phyloP scores from a whole-genome alignment of 2,329 filamentous ascomycete genomes.

The Alternaria conjuncta region DNA sequence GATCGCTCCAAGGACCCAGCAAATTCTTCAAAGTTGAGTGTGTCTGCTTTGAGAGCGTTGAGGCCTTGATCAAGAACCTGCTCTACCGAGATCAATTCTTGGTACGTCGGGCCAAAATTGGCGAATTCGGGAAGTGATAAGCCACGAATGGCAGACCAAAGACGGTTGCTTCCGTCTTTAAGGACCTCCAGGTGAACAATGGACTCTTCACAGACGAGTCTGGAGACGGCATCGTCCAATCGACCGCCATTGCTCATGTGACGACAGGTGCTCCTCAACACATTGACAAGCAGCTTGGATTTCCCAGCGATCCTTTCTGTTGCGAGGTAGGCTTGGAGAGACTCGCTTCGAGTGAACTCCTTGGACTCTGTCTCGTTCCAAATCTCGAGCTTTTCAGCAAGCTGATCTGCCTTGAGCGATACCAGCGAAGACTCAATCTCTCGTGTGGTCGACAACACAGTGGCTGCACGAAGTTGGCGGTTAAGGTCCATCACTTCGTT shows the following conservation, averaged over 20 bases:
- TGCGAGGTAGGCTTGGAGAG: constrained; percentile 84
- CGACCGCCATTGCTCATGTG: constrained; percentile 70
- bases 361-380: constrained; percentile 61
- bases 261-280: constrained; percentile 50
- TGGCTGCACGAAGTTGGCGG: constrained; percentile 88
- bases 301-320: constrained; percentile 92
- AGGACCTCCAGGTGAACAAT: constrained; percentile 88
- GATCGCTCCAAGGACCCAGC: constrained; percentile 75
- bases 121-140: constrained; percentile 81
- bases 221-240: constrained; percentile 79
- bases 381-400: constrained; percentile 85
- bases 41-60: constrained; percentile 80
- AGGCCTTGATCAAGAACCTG: constrained; percentile 87
- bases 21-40: constrained; percentile 84
- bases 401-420: constrained; percentile 86
- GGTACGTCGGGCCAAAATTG: constrained; percentile 77
- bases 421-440: constrained; percentile 90
- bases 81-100: constrained; percentile 91
- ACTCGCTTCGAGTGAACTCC: constrained; percentile 72
- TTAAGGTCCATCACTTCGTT: constrained; percentile 97
- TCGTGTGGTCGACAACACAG: constrained; percentile 90
- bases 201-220: constrained; percentile 68
- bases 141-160: constrained; percentile 78
- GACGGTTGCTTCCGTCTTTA: constrained; percentile 80
- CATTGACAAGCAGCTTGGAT: constrained; percentile 53